Evolutionary conservation across 371 early-diverging fungal species (phyloP).

Genomic region (Syncephalastrum racemosum): DNA sequence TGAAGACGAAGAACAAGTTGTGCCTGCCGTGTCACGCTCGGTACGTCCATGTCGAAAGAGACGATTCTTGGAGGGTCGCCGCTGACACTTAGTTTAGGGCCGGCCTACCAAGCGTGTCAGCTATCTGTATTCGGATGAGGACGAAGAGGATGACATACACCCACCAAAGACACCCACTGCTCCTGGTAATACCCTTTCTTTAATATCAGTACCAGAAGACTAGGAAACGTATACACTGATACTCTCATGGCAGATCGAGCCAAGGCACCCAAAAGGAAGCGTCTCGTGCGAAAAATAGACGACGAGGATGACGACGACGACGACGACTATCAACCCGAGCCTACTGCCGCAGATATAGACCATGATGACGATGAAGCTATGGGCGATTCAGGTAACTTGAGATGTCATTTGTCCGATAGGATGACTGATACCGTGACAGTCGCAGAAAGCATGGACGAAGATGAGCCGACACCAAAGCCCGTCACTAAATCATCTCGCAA

Average conservation of each 20-base stretch:
- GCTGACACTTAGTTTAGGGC: too few species aligned
- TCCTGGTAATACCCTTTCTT: too few species aligned
- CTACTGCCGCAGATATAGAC: slow-evolving; percentile 10
- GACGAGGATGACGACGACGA: slow-evolving; percentile 35
- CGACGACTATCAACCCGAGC: slow-evolving; percentile 36
- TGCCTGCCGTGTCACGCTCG: too few species aligned
- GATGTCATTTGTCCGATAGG: neutral
- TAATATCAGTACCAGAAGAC: too few species aligned
- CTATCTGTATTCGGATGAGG: too few species aligned
- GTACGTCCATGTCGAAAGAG: too few species aligned
- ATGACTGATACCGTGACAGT: neutral
- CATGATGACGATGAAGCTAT: slow-evolving; percentile 34
- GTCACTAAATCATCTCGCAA: slow-evolving; percentile 2
- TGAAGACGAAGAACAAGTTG: too few species aligned
- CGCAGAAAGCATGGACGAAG: neutral
- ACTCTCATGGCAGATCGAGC: neutral
- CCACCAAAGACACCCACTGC: too few species aligned
- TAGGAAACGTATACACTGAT: too few species aligned
- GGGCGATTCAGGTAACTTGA: slow-evolving; percentile 21
- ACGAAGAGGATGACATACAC: too few species aligned
- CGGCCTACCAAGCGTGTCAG: too few species aligned
- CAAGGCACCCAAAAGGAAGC: slow-evolving; percentile 19
- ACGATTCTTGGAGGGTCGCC: too few species aligned
- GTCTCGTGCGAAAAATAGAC: slow-evolving; percentile 15
- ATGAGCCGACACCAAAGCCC: neutral